Evolutionary conservation across 108 stramenopile genomes (phyloP).

Genomic region (Stephanodiscus minutulus): DNA sequence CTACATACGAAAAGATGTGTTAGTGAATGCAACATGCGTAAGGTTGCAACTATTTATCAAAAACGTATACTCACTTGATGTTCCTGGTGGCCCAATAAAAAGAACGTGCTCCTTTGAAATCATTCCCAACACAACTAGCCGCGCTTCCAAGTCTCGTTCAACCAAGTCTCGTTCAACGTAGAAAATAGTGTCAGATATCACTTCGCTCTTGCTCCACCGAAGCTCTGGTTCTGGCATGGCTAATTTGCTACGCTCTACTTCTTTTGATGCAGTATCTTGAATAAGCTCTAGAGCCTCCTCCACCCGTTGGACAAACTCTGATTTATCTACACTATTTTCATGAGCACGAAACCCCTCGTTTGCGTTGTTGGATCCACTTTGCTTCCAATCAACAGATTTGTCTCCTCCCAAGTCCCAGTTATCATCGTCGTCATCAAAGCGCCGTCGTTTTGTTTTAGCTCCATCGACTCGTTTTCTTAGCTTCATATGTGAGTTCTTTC

Average conservation of each 20-base stretch:
- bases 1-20: slow-evolving; percentile 2
- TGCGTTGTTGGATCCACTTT: background rate
- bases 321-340: background rate
- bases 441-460: slow-evolving; percentile 8
- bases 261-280: slow-evolving; percentile 10
- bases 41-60: background rate
- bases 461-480: slow-evolving; percentile 14
- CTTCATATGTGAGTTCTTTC: background rate
- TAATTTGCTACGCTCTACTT: slow-evolving; percentile 11
- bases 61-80: background rate
- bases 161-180: slow-evolving; percentile 62
- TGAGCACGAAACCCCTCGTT: background rate
- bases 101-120: slow-evolving; percentile 72
- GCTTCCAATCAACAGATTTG: background rate
- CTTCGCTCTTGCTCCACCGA: slow-evolving; percentile 33
- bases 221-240: slow-evolving; percentile 13
- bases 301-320: slow-evolving; percentile 22
- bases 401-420: slow-evolving; percentile 20
- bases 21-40: background rate
- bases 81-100: slow-evolving; percentile 56
- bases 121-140: slow-evolving; percentile 66
- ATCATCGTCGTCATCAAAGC: slow-evolving; percentile 48
- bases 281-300: slow-evolving; percentile 35
- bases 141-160: slow-evolving; percentile 67
- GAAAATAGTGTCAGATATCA: slow-evolving; percentile 47